Conservation (phyloP, 2,329 filamentous ascomycete genomes). For the Fusarium sp. region DNA sequence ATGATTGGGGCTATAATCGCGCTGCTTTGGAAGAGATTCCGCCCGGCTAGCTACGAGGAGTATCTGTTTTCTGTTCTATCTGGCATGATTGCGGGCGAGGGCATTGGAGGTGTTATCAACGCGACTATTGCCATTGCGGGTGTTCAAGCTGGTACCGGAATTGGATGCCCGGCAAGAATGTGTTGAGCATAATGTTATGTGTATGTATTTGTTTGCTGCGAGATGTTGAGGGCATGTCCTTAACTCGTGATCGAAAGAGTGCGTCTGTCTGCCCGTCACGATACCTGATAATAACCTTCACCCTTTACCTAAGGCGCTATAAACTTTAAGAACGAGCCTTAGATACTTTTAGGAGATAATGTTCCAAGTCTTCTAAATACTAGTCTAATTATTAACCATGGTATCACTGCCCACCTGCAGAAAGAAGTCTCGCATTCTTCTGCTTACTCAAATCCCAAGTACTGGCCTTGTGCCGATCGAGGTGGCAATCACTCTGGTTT, state of each 20-base stretch:
- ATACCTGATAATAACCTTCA: background rate
- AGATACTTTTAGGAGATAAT: background rate
- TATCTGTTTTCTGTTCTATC: background rate
- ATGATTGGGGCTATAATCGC: background rate
- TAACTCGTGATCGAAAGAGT: background rate
- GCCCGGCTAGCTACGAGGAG: background rate
- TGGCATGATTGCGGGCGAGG: background rate
- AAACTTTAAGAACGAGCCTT: background rate
- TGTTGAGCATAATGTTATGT: background rate
- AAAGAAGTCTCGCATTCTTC: too few species aligned
- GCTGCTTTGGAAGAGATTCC: background rate
- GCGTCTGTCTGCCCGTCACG: background rate
- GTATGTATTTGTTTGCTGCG: background rate
- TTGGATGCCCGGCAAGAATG: background rate
- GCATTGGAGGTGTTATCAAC: background rate
- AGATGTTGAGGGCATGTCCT: background rate
- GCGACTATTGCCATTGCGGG: background rate
- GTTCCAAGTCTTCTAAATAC: rapidly evolving
- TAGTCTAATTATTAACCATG: too few species aligned
- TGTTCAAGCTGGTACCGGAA: background rate
- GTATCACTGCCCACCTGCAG: too few species aligned
- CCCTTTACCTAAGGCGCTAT: background rate
- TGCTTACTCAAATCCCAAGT: too few species aligned
- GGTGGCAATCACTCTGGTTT: too few species aligned
- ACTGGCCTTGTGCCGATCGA: too few species aligned